These are phyloP conservation scores for Epichloe gansuensis DNA, from an alignment of 2,329 filamentous ascomycete species.

Conservation along the genomic window DNA sequence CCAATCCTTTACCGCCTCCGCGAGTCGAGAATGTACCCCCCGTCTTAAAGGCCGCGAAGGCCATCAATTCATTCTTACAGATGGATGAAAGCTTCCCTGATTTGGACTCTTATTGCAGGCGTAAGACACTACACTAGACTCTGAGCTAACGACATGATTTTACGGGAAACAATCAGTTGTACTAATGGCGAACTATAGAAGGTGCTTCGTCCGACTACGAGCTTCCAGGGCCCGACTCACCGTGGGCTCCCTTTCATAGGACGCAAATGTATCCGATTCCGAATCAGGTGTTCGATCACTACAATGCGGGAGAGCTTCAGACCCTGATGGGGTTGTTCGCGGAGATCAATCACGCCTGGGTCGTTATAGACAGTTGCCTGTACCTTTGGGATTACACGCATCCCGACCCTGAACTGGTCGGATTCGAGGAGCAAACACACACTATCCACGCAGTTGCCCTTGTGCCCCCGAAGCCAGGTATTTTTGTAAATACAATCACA, in stretches of 20 bases:
- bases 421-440: slow-evolving; percentile 79
- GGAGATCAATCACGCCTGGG: slow-evolving; percentile 89
- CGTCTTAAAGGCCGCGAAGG: slow-evolving; percentile 69
- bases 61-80: slow-evolving; percentile 67
- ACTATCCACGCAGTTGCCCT: slow-evolving; percentile 87
- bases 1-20: slow-evolving; percentile 27
- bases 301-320: slow-evolving; percentile 73
- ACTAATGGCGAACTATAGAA: slow-evolving; percentile 39
- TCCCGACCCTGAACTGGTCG: slow-evolving; percentile 80
- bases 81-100: slow-evolving; percentile 75
- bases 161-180: neutral
- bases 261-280: slow-evolving; percentile 80
- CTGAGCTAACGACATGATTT: neutral
- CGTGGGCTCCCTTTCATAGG: slow-evolving; percentile 85
- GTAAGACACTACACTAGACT: slow-evolving; percentile 39
- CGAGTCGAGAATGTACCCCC: slow-evolving; percentile 44
- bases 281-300: slow-evolving; percentile 82
- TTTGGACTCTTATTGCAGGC: slow-evolving; percentile 76
- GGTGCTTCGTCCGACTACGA: slow-evolving; percentile 90
- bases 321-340: slow-evolving; percentile 95
- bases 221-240: slow-evolving; percentile 48
- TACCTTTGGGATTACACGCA: slow-evolving; percentile 98
- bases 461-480: slow-evolving; percentile 69
- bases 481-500: slow-evolving; percentile 77
- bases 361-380: slow-evolving; percentile 86